Conservation (phyloP, 371 early-diverging fungal species). For the Rhizomucor pusillus region DNA sequence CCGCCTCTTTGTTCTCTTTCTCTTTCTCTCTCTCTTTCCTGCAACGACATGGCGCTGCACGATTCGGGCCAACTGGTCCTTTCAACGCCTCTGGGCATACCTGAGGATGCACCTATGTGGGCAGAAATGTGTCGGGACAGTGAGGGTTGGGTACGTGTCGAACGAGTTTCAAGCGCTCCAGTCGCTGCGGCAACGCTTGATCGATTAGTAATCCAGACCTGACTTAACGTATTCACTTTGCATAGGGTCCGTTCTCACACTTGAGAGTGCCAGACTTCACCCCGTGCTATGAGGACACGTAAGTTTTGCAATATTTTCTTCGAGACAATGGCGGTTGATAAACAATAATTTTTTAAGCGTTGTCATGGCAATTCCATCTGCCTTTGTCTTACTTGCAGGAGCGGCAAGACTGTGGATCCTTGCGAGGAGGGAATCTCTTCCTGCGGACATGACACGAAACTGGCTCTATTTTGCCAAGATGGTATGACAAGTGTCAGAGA, state of each 20-base stretch:
- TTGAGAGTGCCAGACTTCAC: slow-evolving; percentile 66
- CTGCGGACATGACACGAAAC: slow-evolving; percentile 39
- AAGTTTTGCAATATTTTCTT: slow-evolving; percentile 7
- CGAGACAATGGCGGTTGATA: neutral
- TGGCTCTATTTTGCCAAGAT: slow-evolving; percentile 56
- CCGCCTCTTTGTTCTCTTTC: neutral
- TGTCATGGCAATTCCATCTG: slow-evolving; percentile 42
- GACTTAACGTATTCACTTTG: neutral
- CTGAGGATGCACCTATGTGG: slow-evolving; percentile 10
- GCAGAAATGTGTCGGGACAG: slow-evolving; percentile 27
- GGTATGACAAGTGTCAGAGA: slow-evolving; percentile 30
- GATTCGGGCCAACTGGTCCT: slow-evolving; percentile 23
- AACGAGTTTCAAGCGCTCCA: neutral
- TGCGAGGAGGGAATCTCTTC: slow-evolving; percentile 29
- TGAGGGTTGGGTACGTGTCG: slow-evolving; percentile 44
- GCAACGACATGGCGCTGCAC: slow-evolving; percentile 12
- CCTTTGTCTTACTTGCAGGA: slow-evolving; percentile 50
- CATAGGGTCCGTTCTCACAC: slow-evolving; percentile 66
- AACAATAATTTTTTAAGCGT: slow-evolving; percentile 15
- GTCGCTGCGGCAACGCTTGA: neutral
- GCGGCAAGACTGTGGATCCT: slow-evolving; percentile 45
- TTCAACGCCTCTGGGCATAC: neutral
- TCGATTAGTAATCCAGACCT: slow-evolving; percentile 7
- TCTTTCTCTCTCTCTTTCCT: neutral
- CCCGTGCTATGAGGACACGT: slow-evolving; percentile 75